These are phyloP conservation scores for Cytospora mali DNA, from an alignment of 2,329 filamentous ascomycete genomes.

Conservation along the genomic window DNA sequence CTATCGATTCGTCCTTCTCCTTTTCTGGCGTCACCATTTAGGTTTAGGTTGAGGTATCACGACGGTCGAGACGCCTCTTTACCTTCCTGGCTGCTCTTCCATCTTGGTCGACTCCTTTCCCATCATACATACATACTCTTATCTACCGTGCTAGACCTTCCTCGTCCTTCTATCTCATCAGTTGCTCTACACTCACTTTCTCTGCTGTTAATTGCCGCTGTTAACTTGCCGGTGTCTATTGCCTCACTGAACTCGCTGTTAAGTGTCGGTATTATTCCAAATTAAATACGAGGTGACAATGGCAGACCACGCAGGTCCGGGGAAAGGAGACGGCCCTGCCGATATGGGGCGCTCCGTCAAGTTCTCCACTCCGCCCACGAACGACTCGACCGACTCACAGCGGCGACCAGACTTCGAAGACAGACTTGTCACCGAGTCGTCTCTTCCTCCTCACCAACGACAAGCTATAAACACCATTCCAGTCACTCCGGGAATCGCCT, in stretches of 20 bases:
- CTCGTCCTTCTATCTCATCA: neutral
- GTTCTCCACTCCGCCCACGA: conserved; percentile 26
- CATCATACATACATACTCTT: neutral
- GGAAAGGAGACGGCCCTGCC: conserved; percentile 26
- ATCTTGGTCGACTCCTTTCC: conserved; percentile 5
- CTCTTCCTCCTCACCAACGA: conserved; percentile 41
- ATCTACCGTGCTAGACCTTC: neutral
- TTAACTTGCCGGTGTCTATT: neutral
- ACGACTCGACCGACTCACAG: conserved; percentile 17
- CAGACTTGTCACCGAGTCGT: conserved; percentile 29
- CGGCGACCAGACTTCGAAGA: conserved; percentile 20
- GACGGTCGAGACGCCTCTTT: conserved; percentile 7
- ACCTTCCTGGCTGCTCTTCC: conserved; percentile 5
- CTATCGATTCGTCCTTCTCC: neutral
- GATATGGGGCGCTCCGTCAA: conserved; percentile 25
- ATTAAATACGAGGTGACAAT: conserved; percentile 25
- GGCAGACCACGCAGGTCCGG: conserved; percentile 24
- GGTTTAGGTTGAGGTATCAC: neutral
- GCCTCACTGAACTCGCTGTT: neutral
- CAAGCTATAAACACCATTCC: conserved; percentile 40
- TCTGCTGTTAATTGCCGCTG: too few species aligned
- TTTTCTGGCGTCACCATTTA: neutral
- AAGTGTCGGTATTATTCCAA: conserved; percentile 15
- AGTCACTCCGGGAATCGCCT: conserved; percentile 45
- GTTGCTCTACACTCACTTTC: neutral